Evolutionary conservation across 129 eudicot genomes (phyloP), one percentile per base, ranked within the genome.

Genomic region (Pseudognaphalium luteoalbum): DNA sequence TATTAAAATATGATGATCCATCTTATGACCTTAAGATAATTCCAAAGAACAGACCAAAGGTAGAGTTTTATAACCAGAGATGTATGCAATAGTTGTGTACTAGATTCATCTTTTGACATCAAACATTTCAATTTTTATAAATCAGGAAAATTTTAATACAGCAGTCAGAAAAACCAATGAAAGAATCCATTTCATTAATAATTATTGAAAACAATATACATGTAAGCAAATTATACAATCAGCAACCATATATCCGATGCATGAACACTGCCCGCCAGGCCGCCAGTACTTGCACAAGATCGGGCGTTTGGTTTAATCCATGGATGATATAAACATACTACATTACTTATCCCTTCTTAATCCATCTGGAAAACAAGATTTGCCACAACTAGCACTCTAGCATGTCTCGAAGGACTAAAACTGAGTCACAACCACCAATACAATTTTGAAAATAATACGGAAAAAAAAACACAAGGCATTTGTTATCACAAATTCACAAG

Each of bases 361-460:
- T 19, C 62, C 22, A 57, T 56, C 19, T 5, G 6, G 21, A 4
- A 51, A 54, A 54, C 7, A 15, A 62, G 20, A 32, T 28, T 32
- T 65, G 41, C 22, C 70, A 65, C 44, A 33, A 65, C 44, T 65
- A 65, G 47, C 70, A 65, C 7, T 7, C 44, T 65, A 65, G 47
- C 70, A 65, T 7, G 17, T 65, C 42, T 14, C 42, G 32, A 33
- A 29, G 22, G 11, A 21, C 62, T 56, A 56, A 56, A 10, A 62
- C 61, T 64, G 50, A 47, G 19, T 14, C 29, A 25, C 42, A 17
- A 65, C 70, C 5, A 16, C 16, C 62, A 16, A 57, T 14, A 57
- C 22, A 57, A 57, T 57, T n/a, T 21, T 6, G 19, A 21, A 62
- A 22, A 29, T 8, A 10, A 62, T 62, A 62, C 67, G 17, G 5